Conservation (phyloP, 2,329 filamentous ascomycete genomes). For the Colletotrichum nymphaeae region DNA sequence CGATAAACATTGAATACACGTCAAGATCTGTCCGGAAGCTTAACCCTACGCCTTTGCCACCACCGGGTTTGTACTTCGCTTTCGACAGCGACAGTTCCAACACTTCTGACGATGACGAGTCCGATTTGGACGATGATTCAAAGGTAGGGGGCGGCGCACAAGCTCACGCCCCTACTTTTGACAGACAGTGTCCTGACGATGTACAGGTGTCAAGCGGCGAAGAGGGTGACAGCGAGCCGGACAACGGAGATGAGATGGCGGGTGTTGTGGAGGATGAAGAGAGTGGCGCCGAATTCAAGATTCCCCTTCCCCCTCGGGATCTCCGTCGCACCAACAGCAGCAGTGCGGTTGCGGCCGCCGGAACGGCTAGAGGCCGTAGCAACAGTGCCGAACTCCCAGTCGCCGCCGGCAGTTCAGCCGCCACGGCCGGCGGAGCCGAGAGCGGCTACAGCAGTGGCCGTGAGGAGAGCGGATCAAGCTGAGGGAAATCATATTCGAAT, state of each 20-base stretch:
- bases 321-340: conserved; percentile 35
- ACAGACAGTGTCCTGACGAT: conserved; percentile 52
- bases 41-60: conserved; percentile 61
- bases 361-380: conserved; percentile 44
- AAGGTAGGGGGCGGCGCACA: conserved; percentile 42
- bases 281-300: conserved; percentile 25
- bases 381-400: conserved; percentile 43
- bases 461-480: conserved; percentile 41
- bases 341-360: conserved; percentile 48
- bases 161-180: conserved; percentile 50
- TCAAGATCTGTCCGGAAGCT: conserved; percentile 55
- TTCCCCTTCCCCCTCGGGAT: conserved; percentile 39
- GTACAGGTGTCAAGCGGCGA: conserved; percentile 55
- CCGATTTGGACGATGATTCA: conserved; percentile 43
- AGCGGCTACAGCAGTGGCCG: conserved; percentile 52
- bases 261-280: background rate
- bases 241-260: conserved; percentile 36
- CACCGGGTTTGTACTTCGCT: conserved; percentile 63
- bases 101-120: conserved; percentile 41
- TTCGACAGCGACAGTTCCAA: conserved; percentile 54
- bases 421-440: conserved; percentile 51
- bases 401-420: conserved; percentile 50
- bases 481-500: no score
- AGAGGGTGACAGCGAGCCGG: conserved; percentile 41
- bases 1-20: conserved; percentile 59